Conservation (phyloP, 805 yeast genomes). For the Debaryomyces tyrocola region DNA sequence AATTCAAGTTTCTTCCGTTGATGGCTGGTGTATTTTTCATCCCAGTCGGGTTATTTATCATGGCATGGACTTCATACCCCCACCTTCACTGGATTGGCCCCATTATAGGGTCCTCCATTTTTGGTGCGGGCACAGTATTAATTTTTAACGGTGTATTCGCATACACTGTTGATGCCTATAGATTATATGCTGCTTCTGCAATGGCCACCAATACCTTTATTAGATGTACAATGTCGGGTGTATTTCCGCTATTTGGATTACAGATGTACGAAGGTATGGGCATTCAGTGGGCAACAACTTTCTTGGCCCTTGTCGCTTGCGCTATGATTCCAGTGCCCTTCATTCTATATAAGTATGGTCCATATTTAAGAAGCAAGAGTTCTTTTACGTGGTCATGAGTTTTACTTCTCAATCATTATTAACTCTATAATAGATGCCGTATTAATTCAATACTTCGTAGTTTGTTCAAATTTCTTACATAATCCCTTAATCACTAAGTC, state of each 20-base stretch:
- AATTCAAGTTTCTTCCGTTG: constrained; percentile 73
- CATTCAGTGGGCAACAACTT: constrained; percentile 54
- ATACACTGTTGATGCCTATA: constrained; percentile 58
- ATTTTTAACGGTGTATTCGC: constrained; percentile 56
- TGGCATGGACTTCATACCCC: constrained; percentile 75
- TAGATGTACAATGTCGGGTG: constrained; percentile 55
- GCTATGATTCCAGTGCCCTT: constrained; percentile 69
- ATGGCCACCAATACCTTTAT: constrained; percentile 59
- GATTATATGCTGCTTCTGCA: constrained; percentile 58
- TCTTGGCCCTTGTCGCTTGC: constrained; percentile 51
- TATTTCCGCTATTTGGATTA: constrained; percentile 55
- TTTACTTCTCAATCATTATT: neutral
- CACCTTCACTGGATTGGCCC: constrained; percentile 70
- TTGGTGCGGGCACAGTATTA: constrained; percentile 45
- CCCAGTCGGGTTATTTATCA: constrained; percentile 78
- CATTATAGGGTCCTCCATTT: constrained; percentile 38
- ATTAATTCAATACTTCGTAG: too few relatives aligned
- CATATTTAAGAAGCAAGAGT: constrained; percentile 45
- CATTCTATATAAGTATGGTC: constrained; percentile 61
- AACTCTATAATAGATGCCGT: too few relatives aligned
- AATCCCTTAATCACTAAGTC: too few relatives aligned
- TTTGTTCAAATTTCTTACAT: too few relatives aligned
- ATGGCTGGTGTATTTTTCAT: constrained; percentile 65
- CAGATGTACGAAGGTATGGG: constrained; percentile 49
- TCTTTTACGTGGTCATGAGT: neutral